Base-by-base conservation (phyloP, 371 early-diverging fungal genomes). In the Capniomyces stellatus region DNA sequence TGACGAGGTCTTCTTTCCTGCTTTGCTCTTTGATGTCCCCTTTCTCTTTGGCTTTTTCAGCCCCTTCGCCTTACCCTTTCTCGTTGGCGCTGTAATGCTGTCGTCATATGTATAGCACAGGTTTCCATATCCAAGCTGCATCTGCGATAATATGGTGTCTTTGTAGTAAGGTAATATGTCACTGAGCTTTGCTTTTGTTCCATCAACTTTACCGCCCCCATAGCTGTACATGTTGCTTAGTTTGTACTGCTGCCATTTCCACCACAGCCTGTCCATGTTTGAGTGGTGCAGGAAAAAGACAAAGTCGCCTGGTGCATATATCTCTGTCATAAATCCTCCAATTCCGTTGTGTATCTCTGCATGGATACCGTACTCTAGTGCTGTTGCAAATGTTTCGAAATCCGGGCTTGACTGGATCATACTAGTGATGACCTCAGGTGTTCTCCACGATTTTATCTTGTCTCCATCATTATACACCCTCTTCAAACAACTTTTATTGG, bases 211-310 rank as follows among this genome's bases (percentile, higher is more conserved):
- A 40, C 43, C 35, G 40, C 51, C 23, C 50, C 25, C 43, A n/a
- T n/a, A n/a, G n/a, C n/a, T n/a, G n/a, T n/a, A n/a, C n/a, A n/a
- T n/a, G n/a, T n/a, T n/a, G n/a, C n/a, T n/a, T n/a, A n/a, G n/a
- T n/a, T n/a, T n/a, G n/a, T n/a, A n/a, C n/a, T n/a, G n/a, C 56
- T 72, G 73, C 67, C 67, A 72, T 29, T 58, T 54, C 55, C 51
- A 61, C 69, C 69, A 72, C 31, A 73, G 52, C 23, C 72, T 69
- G 51, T 73, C 73, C 22, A 74, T 41, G 51, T 69, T 65, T 54
- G 66, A 63, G 51, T 73, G 73, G 54, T 73, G 71, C 22, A 70
- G 56, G 54, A 61, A 64, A 46, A 73, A 73, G 58, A 66, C 59
- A 51, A 61, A 65, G 61, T 73, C 73, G 30, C 74, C 69, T 24